Base-by-base conservation (phyloP, 2,329 filamentous ascomycete genomes). In the Scedosporium dehoogii region DNA sequence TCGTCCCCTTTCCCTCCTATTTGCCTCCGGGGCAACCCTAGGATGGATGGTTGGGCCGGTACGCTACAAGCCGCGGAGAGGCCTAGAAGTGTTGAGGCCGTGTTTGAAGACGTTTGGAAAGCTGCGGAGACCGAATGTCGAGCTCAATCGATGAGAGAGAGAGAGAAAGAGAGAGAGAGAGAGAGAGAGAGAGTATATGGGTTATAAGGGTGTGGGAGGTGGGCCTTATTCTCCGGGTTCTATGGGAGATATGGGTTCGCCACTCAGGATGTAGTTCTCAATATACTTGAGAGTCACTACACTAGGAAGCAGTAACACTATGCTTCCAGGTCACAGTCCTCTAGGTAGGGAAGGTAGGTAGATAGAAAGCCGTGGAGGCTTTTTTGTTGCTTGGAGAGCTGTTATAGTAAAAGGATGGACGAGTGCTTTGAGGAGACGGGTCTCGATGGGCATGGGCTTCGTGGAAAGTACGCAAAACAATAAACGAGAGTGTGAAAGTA, bases 401-500 rank as follows among this genome's bases (percentile, higher is more conserved):
- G 18, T 55, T 27, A 14, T 23, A 14, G 10, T 53, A 25, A 53
- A 53, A 6, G 25, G 16, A 42, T 10, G 29, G 42, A 21, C 9
- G 25, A 27, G 16, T 53, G 59, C 14, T 60, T 27, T 18, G 42
- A 41, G 42, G 42, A 41, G 25, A 44, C n/a, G 44, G 44, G 59
- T 60, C 12, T 46, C 21, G 21, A 33, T 12, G 23, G 44, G 16
- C 44, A 33, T n/a, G 23, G 59, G 16, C 44, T 60, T 53, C 55
- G 23, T 16, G 59, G 44, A 33, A 29, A 33, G 44, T n/a, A 18
- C 18, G 51, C 46, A 48, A 33, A 18, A 44, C 51, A 60, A 62
- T 33, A 58, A 62, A 56, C 46, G 66, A 66, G 64, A 63, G 63
- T 65, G 64, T 66, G 67, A 65, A 66, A 66, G 66, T 63, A 65